A percentile compares a stretch with the other conserved stretches of the same genome.
phyloP scores from a whole-genome alignment of 1,284 basidiomycete species.

The Leccinum huronense region DNA sequence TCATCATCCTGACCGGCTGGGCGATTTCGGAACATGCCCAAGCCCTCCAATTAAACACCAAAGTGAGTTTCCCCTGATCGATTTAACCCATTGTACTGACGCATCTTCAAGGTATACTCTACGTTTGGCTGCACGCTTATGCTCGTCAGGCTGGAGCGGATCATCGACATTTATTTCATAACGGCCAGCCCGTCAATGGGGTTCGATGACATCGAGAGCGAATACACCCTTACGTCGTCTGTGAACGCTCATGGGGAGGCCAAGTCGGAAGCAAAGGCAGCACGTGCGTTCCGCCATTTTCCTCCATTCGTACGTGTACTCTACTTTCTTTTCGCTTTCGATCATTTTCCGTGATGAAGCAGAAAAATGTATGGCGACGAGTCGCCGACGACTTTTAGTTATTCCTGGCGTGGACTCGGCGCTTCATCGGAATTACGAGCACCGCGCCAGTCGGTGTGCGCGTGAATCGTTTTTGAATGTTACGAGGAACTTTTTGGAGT shows the following conservation, averaged over 20 bases:
- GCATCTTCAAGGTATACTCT: slow-evolving; percentile 63
- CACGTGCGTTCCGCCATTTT: slow-evolving; percentile 77
- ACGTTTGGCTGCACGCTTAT: slow-evolving; percentile 87
- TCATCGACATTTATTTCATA: slow-evolving; percentile 87
- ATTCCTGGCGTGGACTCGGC: slow-evolving; percentile 47
- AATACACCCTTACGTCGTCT: slow-evolving; percentile 55
- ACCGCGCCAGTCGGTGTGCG: slow-evolving; percentile 67
- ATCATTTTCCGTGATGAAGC: not conserved
- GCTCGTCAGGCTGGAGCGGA: slow-evolving; percentile 77
- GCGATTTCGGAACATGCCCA: slow-evolving; percentile 93
- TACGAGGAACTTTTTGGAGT: slow-evolving; percentile 43
- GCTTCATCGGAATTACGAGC: slow-evolving; percentile 58
- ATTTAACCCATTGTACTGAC: slow-evolving; percentile 10
- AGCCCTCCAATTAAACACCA: slow-evolving; percentile 79
- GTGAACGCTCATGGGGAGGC: slow-evolving; percentile 18
- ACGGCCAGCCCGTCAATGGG: slow-evolving; percentile 36
- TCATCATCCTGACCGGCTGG: slow-evolving; percentile 87
- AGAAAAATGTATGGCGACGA: slow-evolving; percentile 4
- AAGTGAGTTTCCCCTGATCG: slow-evolving; percentile 42
- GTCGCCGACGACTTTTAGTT: slow-evolving; percentile 43
- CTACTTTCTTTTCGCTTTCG: not conserved
- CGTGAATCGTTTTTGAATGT: slow-evolving; percentile 60
- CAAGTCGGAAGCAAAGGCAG: slow-evolving; percentile 38
- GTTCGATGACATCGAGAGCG: slow-evolving; percentile 51
- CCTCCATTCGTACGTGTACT: slow-evolving; percentile 73